These are phyloP conservation scores for Leptodermis oblonga DNA, from an alignment of 257 asterid genomes.

Conservation along the genomic window DNA sequence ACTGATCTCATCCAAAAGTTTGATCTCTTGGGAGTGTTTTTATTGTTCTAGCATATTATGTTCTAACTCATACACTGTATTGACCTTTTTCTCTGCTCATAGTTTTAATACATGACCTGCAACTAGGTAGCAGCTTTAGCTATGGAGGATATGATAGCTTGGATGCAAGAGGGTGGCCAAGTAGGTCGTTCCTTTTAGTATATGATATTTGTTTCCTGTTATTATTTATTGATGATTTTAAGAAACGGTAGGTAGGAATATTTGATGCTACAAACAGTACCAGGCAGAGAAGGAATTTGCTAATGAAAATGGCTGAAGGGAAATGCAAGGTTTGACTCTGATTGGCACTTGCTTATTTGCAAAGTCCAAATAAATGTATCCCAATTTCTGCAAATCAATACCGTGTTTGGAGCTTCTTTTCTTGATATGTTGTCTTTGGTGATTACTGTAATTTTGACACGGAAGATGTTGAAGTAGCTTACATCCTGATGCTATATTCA, in stretches of 20 bases:
- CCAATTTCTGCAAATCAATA: neutral
- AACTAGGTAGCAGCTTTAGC: slow-evolving; percentile 99
- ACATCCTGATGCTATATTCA: neutral
- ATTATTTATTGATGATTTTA: slow-evolving; percentile 26
- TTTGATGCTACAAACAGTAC: slow-evolving; percentile 98
- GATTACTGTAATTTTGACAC: neutral
- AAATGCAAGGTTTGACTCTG: slow-evolving; percentile 72
- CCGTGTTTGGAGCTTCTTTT: neutral
- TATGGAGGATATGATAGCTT: slow-evolving; percentile 97
- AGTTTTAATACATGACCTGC: slow-evolving; percentile 78
- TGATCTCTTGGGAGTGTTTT: neutral
- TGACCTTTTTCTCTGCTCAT: slow-evolving; percentile 54
- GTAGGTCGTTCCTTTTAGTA: slow-evolving; percentile 35
- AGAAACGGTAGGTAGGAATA: slow-evolving; percentile 74
- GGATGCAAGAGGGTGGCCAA: slow-evolving; percentile 99
- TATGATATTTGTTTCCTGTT: slow-evolving; percentile 18
- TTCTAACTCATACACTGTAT: slow-evolving; percentile 29
- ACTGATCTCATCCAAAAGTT: neutral
- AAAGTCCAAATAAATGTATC: neutral
- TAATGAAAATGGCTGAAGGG: slow-evolving; percentile 96
- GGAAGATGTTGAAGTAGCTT: neutral
- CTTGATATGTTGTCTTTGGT: neutral
- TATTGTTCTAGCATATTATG: slow-evolving; percentile 8
- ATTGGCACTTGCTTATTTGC: neutral
- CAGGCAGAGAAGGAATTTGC: slow-evolving; percentile 86